A percentile compares a stretch with the other conserved stretches of the same genome.
These are phyloP conservation scores for Marchantia paleacea DNA, from an alignment of 225 moss, liverwort and hornwort species.

Conservation along the genomic window DNA sequence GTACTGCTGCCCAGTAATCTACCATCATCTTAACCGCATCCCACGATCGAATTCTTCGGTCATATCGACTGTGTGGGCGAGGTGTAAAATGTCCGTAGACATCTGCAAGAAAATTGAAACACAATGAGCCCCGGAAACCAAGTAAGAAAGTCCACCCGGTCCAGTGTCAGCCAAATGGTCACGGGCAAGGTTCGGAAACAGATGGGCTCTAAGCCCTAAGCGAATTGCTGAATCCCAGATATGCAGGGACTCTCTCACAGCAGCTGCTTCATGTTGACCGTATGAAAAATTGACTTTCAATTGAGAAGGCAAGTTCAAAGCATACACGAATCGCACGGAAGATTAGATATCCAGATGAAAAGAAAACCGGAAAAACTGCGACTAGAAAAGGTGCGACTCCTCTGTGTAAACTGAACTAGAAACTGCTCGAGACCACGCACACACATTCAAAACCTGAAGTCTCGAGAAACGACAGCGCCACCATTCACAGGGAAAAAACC, in stretches of 20 bases:
- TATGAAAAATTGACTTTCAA: background rate
- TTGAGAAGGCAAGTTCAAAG: too few relatives aligned
- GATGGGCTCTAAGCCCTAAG: conserved; percentile 3
- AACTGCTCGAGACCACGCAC: background rate
- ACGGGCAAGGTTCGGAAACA: background rate
- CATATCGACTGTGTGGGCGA: background rate
- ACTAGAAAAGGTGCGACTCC: conserved; percentile 10
- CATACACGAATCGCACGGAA: too few relatives aligned
- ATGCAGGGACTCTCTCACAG: background rate
- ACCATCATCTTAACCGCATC: background rate
- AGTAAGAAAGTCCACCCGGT: background rate
- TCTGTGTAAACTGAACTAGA: background rate
- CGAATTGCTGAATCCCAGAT: background rate
- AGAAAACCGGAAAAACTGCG: background rate
- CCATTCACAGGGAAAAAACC: background rate
- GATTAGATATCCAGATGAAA: background rate
- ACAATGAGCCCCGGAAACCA: background rate
- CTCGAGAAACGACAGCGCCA: background rate
- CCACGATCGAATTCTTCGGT: conserved; percentile 5
- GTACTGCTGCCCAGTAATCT: background rate
- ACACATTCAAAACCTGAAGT: background rate
- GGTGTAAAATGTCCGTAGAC: background rate
- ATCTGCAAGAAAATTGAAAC: background rate
- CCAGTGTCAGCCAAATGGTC: background rate
- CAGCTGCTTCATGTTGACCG: background rate